Evolutionary conservation across 257 asterid genomes (phyloP).

Genomic region (Ligustrum vulgare): DNA sequence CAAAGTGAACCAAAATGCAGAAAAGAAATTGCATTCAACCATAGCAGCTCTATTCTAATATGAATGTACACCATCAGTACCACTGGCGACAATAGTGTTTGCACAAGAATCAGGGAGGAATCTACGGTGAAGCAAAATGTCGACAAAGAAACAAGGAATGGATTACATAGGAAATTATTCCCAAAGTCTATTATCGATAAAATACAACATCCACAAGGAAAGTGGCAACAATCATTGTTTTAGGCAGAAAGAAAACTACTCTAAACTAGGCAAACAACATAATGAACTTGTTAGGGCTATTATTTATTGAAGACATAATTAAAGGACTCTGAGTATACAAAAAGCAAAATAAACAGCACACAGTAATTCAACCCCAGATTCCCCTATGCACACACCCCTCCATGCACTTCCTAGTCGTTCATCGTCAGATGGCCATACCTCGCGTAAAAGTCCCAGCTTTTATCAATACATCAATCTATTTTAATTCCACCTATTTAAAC

Average conservation of each 20-base stretch:
- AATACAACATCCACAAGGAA: background rate
- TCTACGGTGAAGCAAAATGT: background rate
- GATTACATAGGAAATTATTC: background rate
- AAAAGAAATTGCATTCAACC: background rate
- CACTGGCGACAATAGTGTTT: background rate
- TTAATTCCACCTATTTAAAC: background rate
- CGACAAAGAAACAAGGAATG: background rate
- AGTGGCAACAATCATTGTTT: background rate
- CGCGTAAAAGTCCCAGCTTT: too few relatives aligned
- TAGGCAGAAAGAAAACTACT: background rate
- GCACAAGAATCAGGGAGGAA: background rate
- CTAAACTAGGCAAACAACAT: background rate
- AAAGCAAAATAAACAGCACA: background rate
- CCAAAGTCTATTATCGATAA: background rate
- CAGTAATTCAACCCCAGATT: background rate
- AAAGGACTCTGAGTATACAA: background rate
- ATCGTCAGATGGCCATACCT: background rate
- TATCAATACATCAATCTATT: background rate
- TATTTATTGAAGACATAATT: background rate
- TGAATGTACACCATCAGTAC: background rate
- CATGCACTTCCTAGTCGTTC: background rate
- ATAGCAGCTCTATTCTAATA: background rate
- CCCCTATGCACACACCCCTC: background rate
- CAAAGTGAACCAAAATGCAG: background rate
- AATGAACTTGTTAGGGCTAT: background rate